phyloP scores from a whole-genome alignment of 192 early-diverging fungal genomes.

The Umbelopsis ramanniana region DNA sequence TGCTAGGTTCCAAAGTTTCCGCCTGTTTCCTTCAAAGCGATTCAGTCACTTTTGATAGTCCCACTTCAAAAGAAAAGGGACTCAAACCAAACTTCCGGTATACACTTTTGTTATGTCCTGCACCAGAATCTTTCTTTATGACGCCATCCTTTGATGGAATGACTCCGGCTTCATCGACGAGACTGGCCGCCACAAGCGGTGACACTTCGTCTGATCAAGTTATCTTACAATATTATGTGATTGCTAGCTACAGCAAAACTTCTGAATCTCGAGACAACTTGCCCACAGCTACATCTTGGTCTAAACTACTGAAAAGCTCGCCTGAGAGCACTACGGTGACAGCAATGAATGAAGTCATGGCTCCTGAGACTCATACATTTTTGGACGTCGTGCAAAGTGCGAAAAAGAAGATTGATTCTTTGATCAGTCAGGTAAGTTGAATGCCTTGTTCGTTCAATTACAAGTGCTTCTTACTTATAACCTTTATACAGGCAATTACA shows the following conservation, averaged over 20 bases:
- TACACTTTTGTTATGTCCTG: slow-evolving; percentile 1
- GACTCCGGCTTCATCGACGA: slow-evolving; percentile 13
- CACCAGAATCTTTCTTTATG: slow-evolving; percentile 2
- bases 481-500: slow-evolving; percentile 28
- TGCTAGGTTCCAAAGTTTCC: slow-evolving; percentile 42
- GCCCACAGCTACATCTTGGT: slow-evolving; percentile 20
- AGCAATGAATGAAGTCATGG: slow-evolving; percentile 28
- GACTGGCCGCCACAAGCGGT: not conserved
- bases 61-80: not conserved
- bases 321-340: slow-evolving; percentile 17
- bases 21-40: slow-evolving; percentile 48
- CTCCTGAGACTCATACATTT: slow-evolving; percentile 23
- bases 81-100: not conserved
- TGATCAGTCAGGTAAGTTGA: slow-evolving; percentile 26
- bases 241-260: slow-evolving; percentile 29
- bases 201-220: not conserved
- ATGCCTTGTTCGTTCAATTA: not conserved
- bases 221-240: slow-evolving; percentile 32
- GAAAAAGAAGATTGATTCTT: slow-evolving; percentile 24
- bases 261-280: not conserved
- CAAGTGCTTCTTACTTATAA: not conserved
- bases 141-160: slow-evolving; percentile 15
- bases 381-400: slow-evolving; percentile 31
- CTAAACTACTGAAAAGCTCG: slow-evolving; percentile 23
- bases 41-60: slow-evolving; percentile 26